These are phyloP conservation scores for Aspergillus funiculosus DNA, from an alignment of 495 filamentous ascomycete species.

Conservation along the genomic window DNA sequence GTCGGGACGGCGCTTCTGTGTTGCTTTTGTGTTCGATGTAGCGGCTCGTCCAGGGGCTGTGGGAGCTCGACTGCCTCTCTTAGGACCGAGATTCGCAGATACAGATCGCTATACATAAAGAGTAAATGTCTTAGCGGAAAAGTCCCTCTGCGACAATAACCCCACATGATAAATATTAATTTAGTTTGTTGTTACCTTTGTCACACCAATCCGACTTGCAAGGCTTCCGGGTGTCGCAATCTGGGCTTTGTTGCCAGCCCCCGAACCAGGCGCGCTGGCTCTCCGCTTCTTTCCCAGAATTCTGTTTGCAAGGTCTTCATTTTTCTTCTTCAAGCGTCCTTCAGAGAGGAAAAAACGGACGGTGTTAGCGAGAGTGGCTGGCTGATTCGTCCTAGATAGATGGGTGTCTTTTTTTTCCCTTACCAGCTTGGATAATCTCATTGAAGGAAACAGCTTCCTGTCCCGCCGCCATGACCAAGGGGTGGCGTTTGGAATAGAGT, in stretches of 20 bases:
- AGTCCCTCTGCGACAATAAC: background rate
- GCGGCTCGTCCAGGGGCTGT: constrained; percentile 19
- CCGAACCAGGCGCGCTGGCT: constrained; percentile 50
- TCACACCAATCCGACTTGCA: constrained; percentile 68
- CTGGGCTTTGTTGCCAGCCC: constrained; percentile 38
- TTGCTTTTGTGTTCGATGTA: constrained; percentile 23
- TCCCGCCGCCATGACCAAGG: constrained; percentile 42
- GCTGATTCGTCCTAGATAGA: too few species aligned
- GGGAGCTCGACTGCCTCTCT: constrained; percentile 22
- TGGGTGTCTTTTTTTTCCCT: too few species aligned
- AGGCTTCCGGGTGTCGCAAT: constrained; percentile 49
- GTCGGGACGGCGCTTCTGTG: constrained; percentile 34
- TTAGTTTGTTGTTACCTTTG: constrained; percentile 50
- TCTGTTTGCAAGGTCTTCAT: constrained; percentile 63
- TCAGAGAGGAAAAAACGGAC: constrained; percentile 8
- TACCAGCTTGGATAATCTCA: constrained; percentile 61
- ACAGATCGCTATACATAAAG: constrained; percentile 35
- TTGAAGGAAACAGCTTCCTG: constrained; percentile 53
- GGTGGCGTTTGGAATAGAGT: background rate
- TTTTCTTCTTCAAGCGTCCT: constrained; percentile 66
- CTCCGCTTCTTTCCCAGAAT: constrained; percentile 63
- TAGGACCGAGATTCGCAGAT: constrained; percentile 36
- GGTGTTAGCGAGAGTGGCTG: constrained; percentile 1
- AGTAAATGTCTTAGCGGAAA: background rate
- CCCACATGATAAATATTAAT: background rate